Percentiles rank a stretch among this genome's conserved stretches.
These are phyloP conservation scores for Thielaviopsis ethacetica DNA, from an alignment of 2,329 filamentous ascomycete genomes.

Conservation along the genomic window DNA sequence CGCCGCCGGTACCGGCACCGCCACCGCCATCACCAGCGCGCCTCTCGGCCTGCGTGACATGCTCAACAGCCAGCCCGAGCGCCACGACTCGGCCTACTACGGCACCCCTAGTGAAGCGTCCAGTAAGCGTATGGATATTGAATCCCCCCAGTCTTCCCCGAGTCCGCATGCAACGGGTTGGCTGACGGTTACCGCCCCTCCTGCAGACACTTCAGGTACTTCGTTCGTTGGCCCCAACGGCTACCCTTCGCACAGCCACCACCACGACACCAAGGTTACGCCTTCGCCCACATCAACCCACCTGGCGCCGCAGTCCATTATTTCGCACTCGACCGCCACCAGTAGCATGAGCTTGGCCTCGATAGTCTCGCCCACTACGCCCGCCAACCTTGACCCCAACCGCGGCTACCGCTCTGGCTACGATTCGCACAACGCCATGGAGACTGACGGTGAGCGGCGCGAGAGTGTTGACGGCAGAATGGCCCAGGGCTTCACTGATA, in stretches of 20 bases:
- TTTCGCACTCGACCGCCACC: constrained; percentile 39
- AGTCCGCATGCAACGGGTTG: constrained; percentile 8
- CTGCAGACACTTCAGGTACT: constrained; percentile 28
- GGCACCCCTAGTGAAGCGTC: constrained; percentile 12
- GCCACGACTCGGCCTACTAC: constrained; percentile 12
- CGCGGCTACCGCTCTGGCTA: constrained; percentile 26
- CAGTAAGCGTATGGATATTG: constrained; percentile 13
- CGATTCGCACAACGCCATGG: constrained; percentile 19
- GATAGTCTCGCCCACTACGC: constrained; percentile 44
- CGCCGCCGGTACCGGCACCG: neutral
- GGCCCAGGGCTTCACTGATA: constrained; percentile 52
- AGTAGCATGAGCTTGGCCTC: constrained; percentile 50
- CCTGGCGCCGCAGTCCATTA: constrained; percentile 33
- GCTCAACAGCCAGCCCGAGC: constrained; percentile 8
- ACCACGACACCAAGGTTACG: constrained; percentile 28
- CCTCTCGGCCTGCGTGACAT: constrained; percentile 11
- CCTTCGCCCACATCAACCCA: constrained; percentile 36
- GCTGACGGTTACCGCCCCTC: constrained; percentile 12
- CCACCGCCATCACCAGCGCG: neutral
- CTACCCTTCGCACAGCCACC: constrained; percentile 15
- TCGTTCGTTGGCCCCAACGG: constrained; percentile 14
- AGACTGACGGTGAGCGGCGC: constrained; percentile 29
- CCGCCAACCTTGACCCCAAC: constrained; percentile 25
- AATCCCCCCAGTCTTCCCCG: constrained; percentile 12
- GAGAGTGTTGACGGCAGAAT: constrained; percentile 71